Base-by-base conservation (phyloP, 441 rosid species). In the Rhodomyrtus psidioides region DNA sequence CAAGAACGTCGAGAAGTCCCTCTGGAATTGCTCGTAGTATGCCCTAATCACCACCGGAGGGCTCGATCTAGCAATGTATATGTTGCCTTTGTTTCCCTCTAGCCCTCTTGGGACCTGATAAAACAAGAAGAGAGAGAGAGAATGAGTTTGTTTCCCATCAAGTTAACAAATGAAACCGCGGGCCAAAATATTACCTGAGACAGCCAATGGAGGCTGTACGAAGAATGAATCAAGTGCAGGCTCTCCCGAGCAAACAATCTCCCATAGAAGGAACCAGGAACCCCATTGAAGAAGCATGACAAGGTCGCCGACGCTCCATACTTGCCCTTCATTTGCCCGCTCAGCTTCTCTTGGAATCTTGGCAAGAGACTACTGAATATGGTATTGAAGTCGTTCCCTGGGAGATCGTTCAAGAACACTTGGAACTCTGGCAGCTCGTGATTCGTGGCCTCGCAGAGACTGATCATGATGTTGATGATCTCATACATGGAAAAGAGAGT, bases 201-300 rank as follows among this genome's bases (percentile, higher is more conserved):
- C 5, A 89, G 90, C 95, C 95, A 94, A 19, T 62, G 86, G 76
- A 94, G 93, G 54, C 75, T 30, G 44, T 62, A 30, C 19, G 96
- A 91, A 59, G 95, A 93, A 85, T 91, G 92, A 39, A 94, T 85
- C 55, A 94, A 91, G 34, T 94, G 88, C 16, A 94, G 83, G 58
- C 87, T 89, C 6, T 84, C 79, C 12, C 55, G 7, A 1, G 88
- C 89, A 57, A 86, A 86, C 26, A 86, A 76, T 42, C 87, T 86
- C 46, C 76, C 87, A 39, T 39, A 92, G 90, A 91, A 92, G 30
- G 93, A 91, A 70, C 92, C 93, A 1, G 92, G 92, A 55, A 91
- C 93, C 2, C 93, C 94, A 5, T 62, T 27, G 85, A 91, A 82
- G 53, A 87, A 88, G 59, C 91, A 88, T 12, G 75, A 82, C 24